Conservation (phyloP, 345 rosid species). For the Salix exigua region DNA sequence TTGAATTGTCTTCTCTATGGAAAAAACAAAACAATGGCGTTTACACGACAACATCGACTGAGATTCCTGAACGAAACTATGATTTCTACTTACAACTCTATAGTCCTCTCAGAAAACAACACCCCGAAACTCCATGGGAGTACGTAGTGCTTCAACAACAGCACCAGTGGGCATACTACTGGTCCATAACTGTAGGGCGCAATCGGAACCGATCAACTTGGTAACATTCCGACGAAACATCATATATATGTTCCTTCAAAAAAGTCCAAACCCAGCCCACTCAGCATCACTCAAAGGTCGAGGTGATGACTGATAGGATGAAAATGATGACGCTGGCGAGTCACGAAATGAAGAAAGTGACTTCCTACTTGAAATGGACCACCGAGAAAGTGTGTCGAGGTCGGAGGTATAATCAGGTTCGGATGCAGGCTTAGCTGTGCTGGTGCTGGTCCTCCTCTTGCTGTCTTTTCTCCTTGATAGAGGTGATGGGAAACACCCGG, state of each 20-base stretch:
- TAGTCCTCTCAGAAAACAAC: not conserved
- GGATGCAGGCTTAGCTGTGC: constrained; percentile 15
- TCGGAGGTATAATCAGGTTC: constrained; percentile 42
- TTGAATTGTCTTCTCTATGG: not conserved
- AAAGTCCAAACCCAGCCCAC: constrained; percentile 74
- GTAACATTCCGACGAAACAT: not conserved
- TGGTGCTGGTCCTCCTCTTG: constrained; percentile 24
- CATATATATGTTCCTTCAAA: constrained; percentile 16
- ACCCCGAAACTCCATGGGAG: not conserved
- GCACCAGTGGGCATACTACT: not conserved
- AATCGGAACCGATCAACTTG: not conserved
- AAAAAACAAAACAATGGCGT: not conserved
- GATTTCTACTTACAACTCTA: not conserved
- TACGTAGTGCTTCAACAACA: not conserved
- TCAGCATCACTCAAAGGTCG: constrained; percentile 46
- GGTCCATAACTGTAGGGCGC: not conserved
- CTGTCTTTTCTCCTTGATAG: constrained; percentile 37
- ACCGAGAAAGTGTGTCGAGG: constrained; percentile 41
- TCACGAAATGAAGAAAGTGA: constrained; percentile 47
- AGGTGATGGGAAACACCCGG: constrained; percentile 75
- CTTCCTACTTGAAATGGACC: constrained; percentile 61
- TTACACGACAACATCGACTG: not conserved
- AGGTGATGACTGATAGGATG: constrained; percentile 66
- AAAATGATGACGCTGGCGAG: constrained; percentile 57
- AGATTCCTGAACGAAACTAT: too few species aligned